Percentiles rank a stretch among this genome's conserved stretches.
phyloP scores from a whole-genome alignment of 345 rosid genomes.

The Carallia pectinifolia region DNA sequence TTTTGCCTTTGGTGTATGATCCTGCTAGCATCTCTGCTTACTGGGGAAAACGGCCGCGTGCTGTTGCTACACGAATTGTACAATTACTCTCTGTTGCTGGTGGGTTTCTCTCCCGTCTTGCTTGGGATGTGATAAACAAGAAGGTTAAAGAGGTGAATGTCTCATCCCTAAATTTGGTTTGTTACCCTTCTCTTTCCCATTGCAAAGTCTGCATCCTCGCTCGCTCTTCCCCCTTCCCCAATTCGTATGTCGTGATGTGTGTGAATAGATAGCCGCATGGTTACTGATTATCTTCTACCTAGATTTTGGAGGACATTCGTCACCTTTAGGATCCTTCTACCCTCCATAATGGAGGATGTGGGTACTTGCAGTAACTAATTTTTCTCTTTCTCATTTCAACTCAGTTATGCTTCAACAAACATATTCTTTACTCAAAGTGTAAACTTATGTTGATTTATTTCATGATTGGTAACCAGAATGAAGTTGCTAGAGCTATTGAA shows the following conservation, averaged over 20 bases:
- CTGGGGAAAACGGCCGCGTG: slow-evolving; percentile 97
- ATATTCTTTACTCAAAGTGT: not conserved
- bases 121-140: slow-evolving; percentile 70
- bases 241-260: not conserved
- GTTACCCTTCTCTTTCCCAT: not conserved
- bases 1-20: slow-evolving; percentile 85
- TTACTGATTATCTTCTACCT: not conserved
- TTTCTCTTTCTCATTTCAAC: not conserved
- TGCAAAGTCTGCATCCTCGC: not conserved
- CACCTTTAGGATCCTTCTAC: not conserved
- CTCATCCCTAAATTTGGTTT: not conserved
- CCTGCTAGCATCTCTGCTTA: slow-evolving; percentile 81
- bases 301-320: not conserved
- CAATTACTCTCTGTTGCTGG: slow-evolving; percentile 92
- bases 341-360: slow-evolving; percentile 1
- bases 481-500: slow-evolving; percentile 94
- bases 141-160: slow-evolving; percentile 76
- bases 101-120: slow-evolving; percentile 82
- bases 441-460: slow-evolving; percentile 2
- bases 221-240: not conserved
- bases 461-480: slow-evolving; percentile 55
- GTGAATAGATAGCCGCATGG: too few relatives aligned
- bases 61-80: slow-evolving; percentile 77
- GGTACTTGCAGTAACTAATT: not conserved
- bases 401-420: not conserved